Conservation (phyloP, 2,329 filamentous ascomycete genomes). For the Exophiala alcalophila region DNA sequence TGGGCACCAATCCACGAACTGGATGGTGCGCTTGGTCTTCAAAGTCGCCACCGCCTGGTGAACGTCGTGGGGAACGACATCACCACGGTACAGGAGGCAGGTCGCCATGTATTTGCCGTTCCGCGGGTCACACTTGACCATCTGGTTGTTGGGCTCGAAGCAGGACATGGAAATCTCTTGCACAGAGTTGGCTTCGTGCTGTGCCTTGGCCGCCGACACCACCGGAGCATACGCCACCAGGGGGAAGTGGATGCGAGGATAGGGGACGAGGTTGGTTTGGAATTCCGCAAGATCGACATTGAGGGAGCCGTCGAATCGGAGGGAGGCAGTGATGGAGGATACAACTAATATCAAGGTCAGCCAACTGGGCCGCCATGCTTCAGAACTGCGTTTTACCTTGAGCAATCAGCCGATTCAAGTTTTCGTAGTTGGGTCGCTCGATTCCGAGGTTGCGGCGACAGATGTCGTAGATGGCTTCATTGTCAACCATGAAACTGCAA, state of each 20-base stretch:
- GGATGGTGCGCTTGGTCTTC: constrained; percentile 99
- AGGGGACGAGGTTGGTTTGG: constrained; percentile 99
- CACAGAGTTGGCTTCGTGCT: constrained; percentile 96
- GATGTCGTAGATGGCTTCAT: constrained; percentile 99
- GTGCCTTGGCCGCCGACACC: constrained; percentile 90
- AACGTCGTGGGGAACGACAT: constrained; percentile 94
- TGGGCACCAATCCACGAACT: constrained; percentile 99
- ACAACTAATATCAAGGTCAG: constrained; percentile 63
- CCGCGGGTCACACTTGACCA: constrained; percentile 98
- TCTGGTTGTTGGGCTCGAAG: constrained; percentile 99
- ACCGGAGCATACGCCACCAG: constrained; percentile 94
- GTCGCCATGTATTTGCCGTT: constrained; percentile 99
- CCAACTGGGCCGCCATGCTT: too few relatives aligned
- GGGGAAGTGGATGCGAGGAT: constrained; percentile 98
- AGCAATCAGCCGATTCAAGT: constrained; percentile 97
- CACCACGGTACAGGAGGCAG: constrained; percentile 95
- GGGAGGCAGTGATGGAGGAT: constrained; percentile 95
- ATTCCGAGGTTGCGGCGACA: constrained; percentile 97
- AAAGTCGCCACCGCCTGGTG: constrained; percentile 89
- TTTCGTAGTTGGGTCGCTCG: constrained; percentile 96
- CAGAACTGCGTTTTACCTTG: constrained; percentile 61
- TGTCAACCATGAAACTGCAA: constrained; percentile 99
- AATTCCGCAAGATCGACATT: constrained; percentile 99
- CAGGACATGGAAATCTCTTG: constrained; percentile 98
- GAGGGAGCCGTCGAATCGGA: constrained; percentile 96